Conservation (phyloP, 2,329 filamentous ascomycete genomes). For the Epichloe elymi region DNA sequence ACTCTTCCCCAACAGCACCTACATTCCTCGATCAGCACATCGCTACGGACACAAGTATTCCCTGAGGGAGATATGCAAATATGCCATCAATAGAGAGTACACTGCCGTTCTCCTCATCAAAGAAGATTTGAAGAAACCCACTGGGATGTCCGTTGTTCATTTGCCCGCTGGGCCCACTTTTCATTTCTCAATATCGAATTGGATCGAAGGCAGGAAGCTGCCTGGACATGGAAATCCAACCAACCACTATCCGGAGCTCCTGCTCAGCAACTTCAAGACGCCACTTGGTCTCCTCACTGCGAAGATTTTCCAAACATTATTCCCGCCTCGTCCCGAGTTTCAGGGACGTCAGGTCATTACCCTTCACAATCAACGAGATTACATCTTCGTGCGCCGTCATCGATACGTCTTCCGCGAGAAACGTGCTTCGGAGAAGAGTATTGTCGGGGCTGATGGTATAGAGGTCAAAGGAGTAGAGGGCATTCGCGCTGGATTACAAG, state of each 20-base stretch:
- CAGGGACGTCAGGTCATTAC: constrained; percentile 82
- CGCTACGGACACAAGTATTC: constrained; percentile 83
- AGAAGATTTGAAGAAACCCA: constrained; percentile 77
- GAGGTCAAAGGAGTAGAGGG: constrained; percentile 74
- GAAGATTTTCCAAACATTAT: constrained; percentile 52
- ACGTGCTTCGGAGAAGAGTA: constrained; percentile 71
- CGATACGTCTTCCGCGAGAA: constrained; percentile 90
- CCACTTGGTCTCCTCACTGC: constrained; percentile 81
- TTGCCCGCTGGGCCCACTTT: constrained; percentile 80
- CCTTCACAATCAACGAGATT: constrained; percentile 89
- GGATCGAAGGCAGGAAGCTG: constrained; percentile 75
- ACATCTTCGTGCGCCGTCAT: constrained; percentile 84
- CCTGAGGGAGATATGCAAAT: constrained; percentile 77
- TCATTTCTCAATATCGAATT: constrained; percentile 83
- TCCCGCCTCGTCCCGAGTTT: constrained; percentile 68
- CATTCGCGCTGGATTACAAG: constrained; percentile 78
- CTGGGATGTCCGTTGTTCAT: constrained; percentile 71
- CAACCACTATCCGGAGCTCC: constrained; percentile 77
- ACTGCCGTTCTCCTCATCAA: constrained; percentile 75
- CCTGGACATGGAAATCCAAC: constrained; percentile 83
- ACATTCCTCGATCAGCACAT: constrained; percentile 76
- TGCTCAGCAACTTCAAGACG: constrained; percentile 91
- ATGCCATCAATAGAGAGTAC: constrained; percentile 69
- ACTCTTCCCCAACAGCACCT: constrained; percentile 76
- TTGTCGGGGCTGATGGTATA: constrained; percentile 69